phyloP scores from a whole-genome alignment of 2,329 filamentous ascomycete genomes.

The Xylaria sp. region DNA sequence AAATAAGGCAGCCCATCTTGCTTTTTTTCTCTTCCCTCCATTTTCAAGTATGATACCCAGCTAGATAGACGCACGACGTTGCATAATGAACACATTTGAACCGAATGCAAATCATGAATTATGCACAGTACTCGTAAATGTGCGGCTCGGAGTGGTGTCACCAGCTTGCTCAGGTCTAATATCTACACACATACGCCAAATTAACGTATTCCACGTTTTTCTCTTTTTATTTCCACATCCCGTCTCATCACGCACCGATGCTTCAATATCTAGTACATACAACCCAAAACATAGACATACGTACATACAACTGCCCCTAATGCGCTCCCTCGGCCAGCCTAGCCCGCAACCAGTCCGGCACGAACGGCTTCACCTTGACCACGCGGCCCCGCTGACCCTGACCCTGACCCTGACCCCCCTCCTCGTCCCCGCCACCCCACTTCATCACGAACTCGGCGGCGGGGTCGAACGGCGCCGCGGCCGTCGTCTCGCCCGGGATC shows the following conservation, averaged over 20 bases:
- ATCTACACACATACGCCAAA: too few species aligned
- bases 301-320: too few species aligned
- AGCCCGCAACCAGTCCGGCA: slow-evolving; percentile 72
- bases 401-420: too few species aligned
- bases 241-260: too few species aligned
- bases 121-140: neutral
- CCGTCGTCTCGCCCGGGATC: slow-evolving; percentile 68
- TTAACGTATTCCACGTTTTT: too few species aligned
- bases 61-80: neutral
- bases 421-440: slow-evolving; percentile 46
- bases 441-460: slow-evolving; percentile 65
- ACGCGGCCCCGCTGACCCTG: slow-evolving; percentile 39
- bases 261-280: too few species aligned
- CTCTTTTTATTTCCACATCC: too few species aligned
- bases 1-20: neutral
- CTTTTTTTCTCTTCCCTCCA: neutral
- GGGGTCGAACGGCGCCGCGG: slow-evolving; percentile 62
- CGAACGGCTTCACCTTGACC: slow-evolving; percentile 74
- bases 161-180: neutral
- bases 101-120: neutral
- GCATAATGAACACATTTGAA: neutral
- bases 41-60: slow-evolving; percentile 1
- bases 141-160: neutral
- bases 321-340: slow-evolving; percentile 36
- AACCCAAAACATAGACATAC: too few species aligned